A percentile compares a stretch with the other conserved stretches of the same genome.
Evolutionary conservation across 495 filamentous ascomycete genomes (phyloP).

Genomic region (Neurospora sp.): DNA sequence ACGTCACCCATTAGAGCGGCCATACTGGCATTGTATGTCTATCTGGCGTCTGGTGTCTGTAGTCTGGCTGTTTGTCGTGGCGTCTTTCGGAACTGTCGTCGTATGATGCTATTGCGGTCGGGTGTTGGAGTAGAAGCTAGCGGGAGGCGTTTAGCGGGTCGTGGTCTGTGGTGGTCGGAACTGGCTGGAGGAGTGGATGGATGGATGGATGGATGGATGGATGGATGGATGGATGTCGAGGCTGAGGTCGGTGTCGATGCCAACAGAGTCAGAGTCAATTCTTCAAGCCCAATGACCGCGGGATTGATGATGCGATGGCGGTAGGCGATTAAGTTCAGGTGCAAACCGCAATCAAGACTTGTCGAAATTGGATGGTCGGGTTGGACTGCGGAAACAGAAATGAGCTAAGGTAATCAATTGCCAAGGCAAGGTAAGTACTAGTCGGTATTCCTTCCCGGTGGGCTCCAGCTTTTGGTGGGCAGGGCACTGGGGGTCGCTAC

Average conservation of each 20-base stretch:
- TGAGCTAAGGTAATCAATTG: neutral
- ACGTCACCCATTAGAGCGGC: constrained; percentile 39
- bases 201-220: neutral
- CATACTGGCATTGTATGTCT: constrained; percentile 27
- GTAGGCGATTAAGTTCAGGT: neutral
- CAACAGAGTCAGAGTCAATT: neutral
- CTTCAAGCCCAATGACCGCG: neutral
- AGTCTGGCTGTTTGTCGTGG: constrained; percentile 3
- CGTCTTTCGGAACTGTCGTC: neutral
- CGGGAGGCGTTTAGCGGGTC: neutral
- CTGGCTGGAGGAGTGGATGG: neutral
- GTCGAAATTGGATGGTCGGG: neutral
- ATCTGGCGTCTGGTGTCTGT: constrained; percentile 5
- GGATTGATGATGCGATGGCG: neutral
- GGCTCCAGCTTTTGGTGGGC: neutral
- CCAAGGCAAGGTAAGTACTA: neutral
- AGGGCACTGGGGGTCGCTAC: neutral
- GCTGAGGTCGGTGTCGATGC: neutral
- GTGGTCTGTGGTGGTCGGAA: neutral
- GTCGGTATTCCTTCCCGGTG: neutral
- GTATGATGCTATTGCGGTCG: neutral
- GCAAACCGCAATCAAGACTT: neutral
- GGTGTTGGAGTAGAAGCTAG: neutral
- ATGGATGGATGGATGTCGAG: neutral
- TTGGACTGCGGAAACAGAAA: neutral